Evolutionary conservation across 164 flowering plant genomes (phyloP).

Genomic region (Akebia trifoliata): DNA sequence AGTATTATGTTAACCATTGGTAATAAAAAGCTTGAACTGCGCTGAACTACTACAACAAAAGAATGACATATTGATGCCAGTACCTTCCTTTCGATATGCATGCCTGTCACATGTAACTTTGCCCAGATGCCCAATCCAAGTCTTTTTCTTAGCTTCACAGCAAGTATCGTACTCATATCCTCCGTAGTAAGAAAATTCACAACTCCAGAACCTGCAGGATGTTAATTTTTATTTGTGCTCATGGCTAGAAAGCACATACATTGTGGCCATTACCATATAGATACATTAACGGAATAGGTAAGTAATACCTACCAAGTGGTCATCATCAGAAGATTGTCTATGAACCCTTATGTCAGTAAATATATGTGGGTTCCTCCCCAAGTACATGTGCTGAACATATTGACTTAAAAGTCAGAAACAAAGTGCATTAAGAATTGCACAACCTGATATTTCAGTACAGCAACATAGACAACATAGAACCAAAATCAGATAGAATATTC

Average conservation of each 20-base stretch:
- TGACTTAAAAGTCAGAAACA: too few relatives aligned
- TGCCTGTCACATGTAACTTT: conserved; percentile 81
- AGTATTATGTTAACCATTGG: too few relatives aligned
- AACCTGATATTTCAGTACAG: too few relatives aligned
- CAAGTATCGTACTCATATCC: conserved; percentile 88
- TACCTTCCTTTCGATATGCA: conserved; percentile 99
- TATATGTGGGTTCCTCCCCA: conserved; percentile 87
- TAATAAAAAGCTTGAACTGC: too few relatives aligned
- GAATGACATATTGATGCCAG: not conserved
- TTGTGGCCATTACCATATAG: not conserved
- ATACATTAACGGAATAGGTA: too few relatives aligned
- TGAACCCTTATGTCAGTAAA: conserved; percentile 82
- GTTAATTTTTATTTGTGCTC: not conserved
- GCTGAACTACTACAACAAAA: not conserved
- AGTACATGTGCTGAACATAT: conserved; percentile 69
- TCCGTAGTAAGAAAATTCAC: conserved; percentile 92
- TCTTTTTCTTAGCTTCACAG: conserved; percentile 74
- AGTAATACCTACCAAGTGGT: conserved; percentile 69
- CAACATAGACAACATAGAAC: too few relatives aligned
- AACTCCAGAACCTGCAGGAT: conserved; percentile 75
- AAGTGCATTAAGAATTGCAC: too few relatives aligned
- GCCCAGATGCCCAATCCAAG: conserved; percentile 92
- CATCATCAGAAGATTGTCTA: conserved; percentile 62
- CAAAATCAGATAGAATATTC: too few relatives aligned
- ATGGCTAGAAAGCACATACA: not conserved